A percentile compares a stretch with the other conserved stretches of the same genome.
phyloP scores from a whole-genome alignment of 2,329 filamentous ascomycete genomes.

The Zymoseptoria crescenta region DNA sequence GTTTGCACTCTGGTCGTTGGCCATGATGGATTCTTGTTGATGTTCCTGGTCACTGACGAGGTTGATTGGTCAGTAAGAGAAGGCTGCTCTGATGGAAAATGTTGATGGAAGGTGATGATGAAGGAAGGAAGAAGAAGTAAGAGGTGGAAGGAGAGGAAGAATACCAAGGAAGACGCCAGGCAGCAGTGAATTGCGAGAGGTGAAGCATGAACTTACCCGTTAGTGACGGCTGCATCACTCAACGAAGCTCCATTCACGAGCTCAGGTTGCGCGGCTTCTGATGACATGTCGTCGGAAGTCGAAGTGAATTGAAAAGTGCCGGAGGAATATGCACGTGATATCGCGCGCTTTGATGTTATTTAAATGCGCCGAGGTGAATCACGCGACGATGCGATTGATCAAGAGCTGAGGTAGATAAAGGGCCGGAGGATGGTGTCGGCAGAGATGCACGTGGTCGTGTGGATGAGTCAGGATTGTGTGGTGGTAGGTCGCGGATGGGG shows the following conservation, averaged over 20 bases:
- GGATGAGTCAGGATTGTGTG: conserved; percentile 5
- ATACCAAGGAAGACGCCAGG: not conserved
- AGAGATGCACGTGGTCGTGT: conserved; percentile 6
- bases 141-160: not conserved
- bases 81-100: not conserved
- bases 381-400: conserved; percentile 2
- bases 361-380: not conserved
- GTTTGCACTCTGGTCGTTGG: conserved; percentile 14
- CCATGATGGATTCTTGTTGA: conserved; percentile 9
- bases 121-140: not conserved
- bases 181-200: not conserved
- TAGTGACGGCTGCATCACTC: conserved; percentile 14
- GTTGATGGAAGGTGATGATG: conserved; percentile 2
- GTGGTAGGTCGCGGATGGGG: conserved; percentile 5
- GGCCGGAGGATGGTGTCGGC: not conserved
- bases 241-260: conserved; percentile 8
- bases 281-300: conserved; percentile 13
- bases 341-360: conserved; percentile 9
- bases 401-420: not conserved
- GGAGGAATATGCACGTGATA: conserved; percentile 14
- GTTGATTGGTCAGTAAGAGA: not conserved
- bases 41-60: not conserved
- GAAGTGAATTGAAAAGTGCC: not conserved
- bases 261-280: conserved; percentile 17
- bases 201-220: conserved; percentile 13